Conservation (phyloP, 2,329 filamentous ascomycete species). For the Ophiostoma tasmaniense region DNA sequence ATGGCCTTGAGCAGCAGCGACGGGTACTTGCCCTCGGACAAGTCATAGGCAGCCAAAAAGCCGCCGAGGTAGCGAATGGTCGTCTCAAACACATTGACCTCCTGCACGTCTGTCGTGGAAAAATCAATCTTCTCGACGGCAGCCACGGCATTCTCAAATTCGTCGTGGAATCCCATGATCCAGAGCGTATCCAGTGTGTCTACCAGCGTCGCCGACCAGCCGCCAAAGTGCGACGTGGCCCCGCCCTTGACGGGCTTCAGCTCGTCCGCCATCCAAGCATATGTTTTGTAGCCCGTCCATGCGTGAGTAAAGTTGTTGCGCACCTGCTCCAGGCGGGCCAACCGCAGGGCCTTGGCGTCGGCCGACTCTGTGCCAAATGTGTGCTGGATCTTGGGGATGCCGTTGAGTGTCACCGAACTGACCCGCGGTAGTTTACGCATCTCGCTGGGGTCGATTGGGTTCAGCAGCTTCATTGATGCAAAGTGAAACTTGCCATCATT, state of each 20-base stretch:
- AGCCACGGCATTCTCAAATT: constrained; percentile 56
- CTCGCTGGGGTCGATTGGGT: constrained; percentile 16
- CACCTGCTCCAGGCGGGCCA: constrained; percentile 36
- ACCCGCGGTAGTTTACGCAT: constrained; percentile 16
- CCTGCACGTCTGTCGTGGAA: constrained; percentile 28
- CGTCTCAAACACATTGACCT: constrained; percentile 52
- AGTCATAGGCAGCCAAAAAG: constrained; percentile 58
- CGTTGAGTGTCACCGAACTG: constrained; percentile 3
- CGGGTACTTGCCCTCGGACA: constrained; percentile 37
- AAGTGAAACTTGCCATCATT: constrained; percentile 20
- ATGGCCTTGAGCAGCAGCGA: constrained; percentile 41
- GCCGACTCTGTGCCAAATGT: constrained; percentile 31
- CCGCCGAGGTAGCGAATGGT: constrained; percentile 64
- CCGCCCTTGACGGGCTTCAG: constrained; percentile 47
- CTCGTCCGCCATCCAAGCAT: constrained; percentile 59
- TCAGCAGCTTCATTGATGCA: constrained; percentile 16
- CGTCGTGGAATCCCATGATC: constrained; percentile 59
- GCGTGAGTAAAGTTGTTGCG: constrained; percentile 44
- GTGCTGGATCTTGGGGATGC: constrained; percentile 32
- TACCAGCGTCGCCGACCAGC: constrained; percentile 59
- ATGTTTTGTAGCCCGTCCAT: constrained; percentile 52
- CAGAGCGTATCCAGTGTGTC: constrained; percentile 62
- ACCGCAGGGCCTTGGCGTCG: constrained; percentile 28
- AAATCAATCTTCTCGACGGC: constrained; percentile 52
- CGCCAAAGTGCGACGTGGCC: constrained; percentile 40